These are phyloP conservation scores for Xylariaceae sp. DNA, from an alignment of 2,329 filamentous ascomycete species.

Conservation along the genomic window DNA sequence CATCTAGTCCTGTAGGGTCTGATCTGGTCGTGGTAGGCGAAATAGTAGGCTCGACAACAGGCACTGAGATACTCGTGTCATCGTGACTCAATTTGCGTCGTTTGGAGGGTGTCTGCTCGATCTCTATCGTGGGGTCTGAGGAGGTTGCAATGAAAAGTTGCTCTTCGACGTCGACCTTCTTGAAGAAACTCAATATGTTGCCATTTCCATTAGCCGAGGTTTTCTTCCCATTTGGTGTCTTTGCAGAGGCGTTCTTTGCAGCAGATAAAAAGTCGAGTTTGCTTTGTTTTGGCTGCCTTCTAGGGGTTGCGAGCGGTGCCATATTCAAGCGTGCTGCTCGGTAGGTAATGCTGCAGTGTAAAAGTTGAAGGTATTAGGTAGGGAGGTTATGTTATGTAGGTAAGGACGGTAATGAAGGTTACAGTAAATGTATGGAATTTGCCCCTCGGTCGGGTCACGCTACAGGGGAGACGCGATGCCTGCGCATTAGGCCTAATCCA, in stretches of 20 bases:
- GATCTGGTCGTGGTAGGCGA: no score
- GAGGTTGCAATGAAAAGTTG: slow-evolving; percentile 49
- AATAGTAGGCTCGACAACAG: not conserved
- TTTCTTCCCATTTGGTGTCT: slow-evolving; percentile 27
- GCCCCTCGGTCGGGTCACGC: slow-evolving; percentile 29
- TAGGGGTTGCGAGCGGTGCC: slow-evolving; percentile 21
- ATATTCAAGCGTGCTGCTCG: no score
- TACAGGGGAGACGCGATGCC: no score
- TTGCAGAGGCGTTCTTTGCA: slow-evolving; percentile 18
- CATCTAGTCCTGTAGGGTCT: not conserved
- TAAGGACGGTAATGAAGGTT: no score
- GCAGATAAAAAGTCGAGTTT: slow-evolving; percentile 29
- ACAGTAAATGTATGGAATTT: slow-evolving; percentile 10
- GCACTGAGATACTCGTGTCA: slow-evolving; percentile 6
- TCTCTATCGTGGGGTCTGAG: slow-evolving; percentile 32
- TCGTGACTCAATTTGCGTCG: slow-evolving; percentile 39
- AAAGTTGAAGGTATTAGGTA: no score
- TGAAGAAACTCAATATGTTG: slow-evolving; percentile 72
- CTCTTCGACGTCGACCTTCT: slow-evolving; percentile 60
- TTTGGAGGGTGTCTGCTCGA: slow-evolving; percentile 32
- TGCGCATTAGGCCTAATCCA: no score
- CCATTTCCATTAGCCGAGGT: slow-evolving; percentile 57
- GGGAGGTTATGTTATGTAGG: no score
- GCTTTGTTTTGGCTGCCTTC: slow-evolving; percentile 22
- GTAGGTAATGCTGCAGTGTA: no score